Conservation (phyloP, 345 rosid species). For the Ceriops tagal region DNA sequence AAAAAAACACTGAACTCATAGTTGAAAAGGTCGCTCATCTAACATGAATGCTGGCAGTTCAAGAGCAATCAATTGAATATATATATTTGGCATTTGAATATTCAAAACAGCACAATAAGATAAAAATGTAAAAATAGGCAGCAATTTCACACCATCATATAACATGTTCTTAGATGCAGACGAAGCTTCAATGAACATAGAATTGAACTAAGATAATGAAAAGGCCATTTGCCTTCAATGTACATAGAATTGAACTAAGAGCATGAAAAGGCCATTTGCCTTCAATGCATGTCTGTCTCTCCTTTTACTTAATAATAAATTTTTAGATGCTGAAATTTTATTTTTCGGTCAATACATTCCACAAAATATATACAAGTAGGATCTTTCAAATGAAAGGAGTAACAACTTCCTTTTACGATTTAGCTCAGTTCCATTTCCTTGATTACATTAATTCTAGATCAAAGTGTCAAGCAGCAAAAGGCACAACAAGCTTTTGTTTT, state of each 20-base stretch:
- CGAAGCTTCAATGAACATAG: not conserved
- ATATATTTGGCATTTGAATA: not conserved
- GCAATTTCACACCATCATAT: not conserved
- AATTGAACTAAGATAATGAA: not conserved
- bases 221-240: no score
- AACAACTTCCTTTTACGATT: not conserved
- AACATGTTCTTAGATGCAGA: not conserved
- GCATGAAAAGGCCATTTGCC: not conserved
- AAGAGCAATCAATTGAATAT: not conserved
- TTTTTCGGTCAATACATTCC: not conserved
- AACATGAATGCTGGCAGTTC: not conserved
- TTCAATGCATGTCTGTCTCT: not conserved
- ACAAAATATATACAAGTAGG: no score
- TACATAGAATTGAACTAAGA: not conserved
- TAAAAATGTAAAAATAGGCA: no score
- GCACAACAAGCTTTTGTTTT: not conserved
- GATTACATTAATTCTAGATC: no score
- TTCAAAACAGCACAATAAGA: not conserved
- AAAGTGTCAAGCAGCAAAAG: not conserved
- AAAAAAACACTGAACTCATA: not conserved
- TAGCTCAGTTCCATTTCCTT: not conserved
- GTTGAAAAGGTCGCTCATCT: not conserved
- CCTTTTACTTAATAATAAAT: not conserved
- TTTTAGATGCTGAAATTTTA: not conserved
- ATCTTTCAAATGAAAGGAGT: not conserved